phyloP scores from a whole-genome alignment of 2,329 filamentous ascomycete species.

The Colletotrichum agaves region DNA sequence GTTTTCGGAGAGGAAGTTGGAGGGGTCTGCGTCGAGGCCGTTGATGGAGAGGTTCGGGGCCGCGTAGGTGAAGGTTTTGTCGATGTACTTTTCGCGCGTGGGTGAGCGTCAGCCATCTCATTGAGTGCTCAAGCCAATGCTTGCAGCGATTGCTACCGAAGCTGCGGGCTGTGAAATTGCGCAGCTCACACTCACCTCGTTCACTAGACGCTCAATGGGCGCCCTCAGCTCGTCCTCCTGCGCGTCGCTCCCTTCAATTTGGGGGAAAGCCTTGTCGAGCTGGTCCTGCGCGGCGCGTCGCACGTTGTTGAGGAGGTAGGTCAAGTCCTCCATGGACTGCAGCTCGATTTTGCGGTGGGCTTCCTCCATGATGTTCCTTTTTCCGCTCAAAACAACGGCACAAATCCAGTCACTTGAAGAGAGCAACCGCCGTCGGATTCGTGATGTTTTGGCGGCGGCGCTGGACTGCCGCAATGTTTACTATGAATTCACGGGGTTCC shows the following conservation, averaged over 20 bases:
- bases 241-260: constrained; percentile 57
- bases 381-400: no score
- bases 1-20: constrained; percentile 49
- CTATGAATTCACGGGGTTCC: neutral
- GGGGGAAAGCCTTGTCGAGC: constrained; percentile 75
- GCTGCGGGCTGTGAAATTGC: neutral
- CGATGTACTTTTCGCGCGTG: constrained; percentile 63
- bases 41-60: constrained; percentile 71
- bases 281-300: constrained; percentile 74
- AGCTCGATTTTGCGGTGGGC: constrained; percentile 82
- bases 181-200: constrained; percentile 57
- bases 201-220: constrained; percentile 68
- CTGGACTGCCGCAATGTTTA: constrained; percentile 40
- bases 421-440: no score
- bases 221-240: constrained; percentile 66
- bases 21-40: constrained; percentile 61
- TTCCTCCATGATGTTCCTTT: constrained; percentile 45
- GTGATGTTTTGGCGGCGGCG: no score
- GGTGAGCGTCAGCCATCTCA: neutral
- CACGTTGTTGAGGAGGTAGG: constrained; percentile 76
- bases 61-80: constrained; percentile 67
- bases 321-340: constrained; percentile 78
- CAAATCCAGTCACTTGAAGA: no score
- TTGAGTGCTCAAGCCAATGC: no score
- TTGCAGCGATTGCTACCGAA: no score